These are phyloP conservation scores for Cyclotella sp. DNA, from an alignment of 108 stramenopile species.

Conservation along the genomic window DNA sequence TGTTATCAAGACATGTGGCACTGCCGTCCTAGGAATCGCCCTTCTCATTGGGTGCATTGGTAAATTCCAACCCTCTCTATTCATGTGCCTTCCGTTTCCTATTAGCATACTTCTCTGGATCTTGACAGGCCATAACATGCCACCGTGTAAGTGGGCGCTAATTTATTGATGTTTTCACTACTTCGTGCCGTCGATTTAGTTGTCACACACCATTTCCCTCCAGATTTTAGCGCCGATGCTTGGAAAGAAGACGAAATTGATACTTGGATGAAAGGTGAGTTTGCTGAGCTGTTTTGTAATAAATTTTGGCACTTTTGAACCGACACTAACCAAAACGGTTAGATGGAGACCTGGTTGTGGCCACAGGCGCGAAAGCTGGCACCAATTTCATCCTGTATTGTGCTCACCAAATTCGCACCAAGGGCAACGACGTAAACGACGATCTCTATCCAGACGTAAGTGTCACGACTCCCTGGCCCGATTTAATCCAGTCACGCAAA, in stretches of 20 bases:
- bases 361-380: conserved; percentile 48
- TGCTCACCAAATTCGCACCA: conserved; percentile 57
- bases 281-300: no score
- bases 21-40: conserved; percentile 42
- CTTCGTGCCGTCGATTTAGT: neutral
- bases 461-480: conserved; percentile 50
- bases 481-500: conserved; percentile 42
- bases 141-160: conserved; percentile 43
- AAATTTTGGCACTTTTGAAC: no score
- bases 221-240: conserved; percentile 36
- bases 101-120: conserved; percentile 54
- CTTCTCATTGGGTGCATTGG: conserved; percentile 44
- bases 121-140: conserved; percentile 48
- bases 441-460: conserved; percentile 47
- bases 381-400: conserved; percentile 58
- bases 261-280: conserved; percentile 48
- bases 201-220: neutral
- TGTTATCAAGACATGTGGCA: conserved; percentile 38
- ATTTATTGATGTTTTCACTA: neutral
- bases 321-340: no score
- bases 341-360: conserved; percentile 57
- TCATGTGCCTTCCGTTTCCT: conserved; percentile 47
- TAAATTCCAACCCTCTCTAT: conserved; percentile 41
- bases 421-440: conserved; percentile 42
- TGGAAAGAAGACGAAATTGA: conserved; percentile 52